Conservation (phyloP, 2,329 filamentous ascomycete species). For the Fusarium napiforme region DNA sequence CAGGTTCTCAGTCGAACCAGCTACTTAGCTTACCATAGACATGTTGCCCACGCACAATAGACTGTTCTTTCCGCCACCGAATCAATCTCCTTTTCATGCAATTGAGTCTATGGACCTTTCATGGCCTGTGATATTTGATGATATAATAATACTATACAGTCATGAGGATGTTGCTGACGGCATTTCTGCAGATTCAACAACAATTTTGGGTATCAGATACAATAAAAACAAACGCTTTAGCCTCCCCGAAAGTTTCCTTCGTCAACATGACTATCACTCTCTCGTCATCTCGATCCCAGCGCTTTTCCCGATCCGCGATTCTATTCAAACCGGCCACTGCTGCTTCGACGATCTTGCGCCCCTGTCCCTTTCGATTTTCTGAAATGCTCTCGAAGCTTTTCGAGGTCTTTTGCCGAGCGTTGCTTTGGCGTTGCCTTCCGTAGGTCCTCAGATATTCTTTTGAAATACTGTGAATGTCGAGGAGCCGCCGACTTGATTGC, state of each 20-base stretch:
- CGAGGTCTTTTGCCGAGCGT: conserved; percentile 39
- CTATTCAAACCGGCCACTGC: conserved; percentile 17
- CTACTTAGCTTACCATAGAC: conserved; percentile 44
- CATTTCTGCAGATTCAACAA: background rate
- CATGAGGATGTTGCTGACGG: background rate
- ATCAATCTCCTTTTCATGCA: background rate
- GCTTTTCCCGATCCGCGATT: background rate
- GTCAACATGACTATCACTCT: background rate
- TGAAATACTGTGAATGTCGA: conserved; percentile 40
- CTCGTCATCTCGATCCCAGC: background rate
- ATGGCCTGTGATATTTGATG: background rate
- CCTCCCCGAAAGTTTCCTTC: background rate
- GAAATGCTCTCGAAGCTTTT: conserved; percentile 44
- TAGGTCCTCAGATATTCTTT: conserved; percentile 29
- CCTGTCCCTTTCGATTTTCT: conserved; percentile 30
- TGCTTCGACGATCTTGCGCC: conserved; percentile 13
- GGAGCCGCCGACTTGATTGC: conserved; percentile 23
- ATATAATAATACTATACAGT: background rate
- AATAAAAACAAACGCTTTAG: conserved; percentile 1
- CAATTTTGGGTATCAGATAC: conserved; percentile 23
- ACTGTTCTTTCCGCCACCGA: conserved; percentile 42
- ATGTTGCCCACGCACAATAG: conserved; percentile 49
- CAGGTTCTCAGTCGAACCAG: conserved; percentile 35
- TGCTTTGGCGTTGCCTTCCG: conserved; percentile 17
- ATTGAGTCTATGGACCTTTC: background rate